Conservation (phyloP, 2,329 filamentous ascomycete genomes). For the Pestalotiopsis sp. region DNA sequence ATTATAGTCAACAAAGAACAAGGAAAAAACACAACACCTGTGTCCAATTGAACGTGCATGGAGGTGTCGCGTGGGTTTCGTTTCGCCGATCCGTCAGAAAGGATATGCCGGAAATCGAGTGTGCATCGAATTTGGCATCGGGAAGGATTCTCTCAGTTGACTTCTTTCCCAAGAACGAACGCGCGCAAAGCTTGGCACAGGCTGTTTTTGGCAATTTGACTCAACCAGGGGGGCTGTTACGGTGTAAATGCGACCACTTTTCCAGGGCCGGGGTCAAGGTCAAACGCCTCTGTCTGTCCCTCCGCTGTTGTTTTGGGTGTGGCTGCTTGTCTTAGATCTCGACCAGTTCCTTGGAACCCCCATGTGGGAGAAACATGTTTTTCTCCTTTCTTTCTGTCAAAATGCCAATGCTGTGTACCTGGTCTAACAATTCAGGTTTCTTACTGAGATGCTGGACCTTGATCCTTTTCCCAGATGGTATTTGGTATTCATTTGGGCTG, state of each 20-base stretch:
- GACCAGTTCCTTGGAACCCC: conserved; percentile 5
- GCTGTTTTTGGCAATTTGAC: not conserved
- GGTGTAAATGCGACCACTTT: not conserved
- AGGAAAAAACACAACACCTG: too few relatives aligned
- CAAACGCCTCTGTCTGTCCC: not conserved
- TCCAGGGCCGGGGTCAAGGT: not conserved
- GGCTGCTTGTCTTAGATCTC: conserved; percentile 1
- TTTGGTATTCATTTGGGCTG: not conserved
- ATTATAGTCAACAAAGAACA: too few relatives aligned
- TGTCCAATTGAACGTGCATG: too few relatives aligned
- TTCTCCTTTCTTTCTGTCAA: too few relatives aligned
- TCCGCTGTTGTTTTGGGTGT: not conserved
- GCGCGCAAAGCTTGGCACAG: conserved; percentile 2
- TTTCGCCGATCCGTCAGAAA: not conserved
- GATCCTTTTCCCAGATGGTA: not conserved
- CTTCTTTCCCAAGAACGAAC: not conserved
- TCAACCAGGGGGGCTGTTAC: not conserved
- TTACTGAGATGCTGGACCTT: not conserved
- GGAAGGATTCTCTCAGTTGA: not conserved
- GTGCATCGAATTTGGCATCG: not conserved
- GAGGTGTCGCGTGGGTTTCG: too few relatives aligned
- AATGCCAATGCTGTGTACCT: not conserved
- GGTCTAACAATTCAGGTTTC: not conserved
- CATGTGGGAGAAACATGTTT: not conserved
- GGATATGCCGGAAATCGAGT: not conserved